phyloP scores from a whole-genome alignment of 2,329 filamentous ascomycete genomes.

The Colletotrichum kahawae region DNA sequence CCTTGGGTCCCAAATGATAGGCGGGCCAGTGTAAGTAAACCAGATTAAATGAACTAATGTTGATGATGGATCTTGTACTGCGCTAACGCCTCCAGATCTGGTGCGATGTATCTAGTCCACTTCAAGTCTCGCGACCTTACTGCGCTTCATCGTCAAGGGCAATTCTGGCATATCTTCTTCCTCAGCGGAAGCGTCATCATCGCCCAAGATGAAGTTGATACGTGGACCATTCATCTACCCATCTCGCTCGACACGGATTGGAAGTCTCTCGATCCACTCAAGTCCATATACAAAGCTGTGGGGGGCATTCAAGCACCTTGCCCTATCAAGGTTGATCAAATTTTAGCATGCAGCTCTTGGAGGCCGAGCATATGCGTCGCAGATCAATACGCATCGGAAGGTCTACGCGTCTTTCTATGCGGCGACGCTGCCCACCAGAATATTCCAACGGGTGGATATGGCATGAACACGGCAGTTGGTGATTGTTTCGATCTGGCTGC shows the following conservation, averaged over 20 bases:
- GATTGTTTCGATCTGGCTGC: constrained; percentile 34
- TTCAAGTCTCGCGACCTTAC: not conserved
- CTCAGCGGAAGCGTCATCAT: not conserved
- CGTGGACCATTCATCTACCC: not conserved
- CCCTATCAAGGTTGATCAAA: constrained; percentile 25
- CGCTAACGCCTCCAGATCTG: not conserved
- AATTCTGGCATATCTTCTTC: constrained; percentile 1
- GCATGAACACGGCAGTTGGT: constrained; percentile 39
- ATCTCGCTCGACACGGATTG: not conserved
- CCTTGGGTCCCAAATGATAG: not conserved
- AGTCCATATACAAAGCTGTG: not conserved
- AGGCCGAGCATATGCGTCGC: constrained; percentile 27
- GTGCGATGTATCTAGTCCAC: not conserved
- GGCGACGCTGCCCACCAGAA: constrained; percentile 40
- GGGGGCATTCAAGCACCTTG: not conserved
- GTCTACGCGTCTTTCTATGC: constrained; percentile 37
- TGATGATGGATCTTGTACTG: not conserved
- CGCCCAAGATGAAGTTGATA: not conserved
- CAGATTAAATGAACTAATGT: not conserved
- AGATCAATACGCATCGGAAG: constrained; percentile 28
- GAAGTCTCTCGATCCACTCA: not conserved
- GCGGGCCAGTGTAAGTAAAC: not conserved
- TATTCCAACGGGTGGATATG: constrained; percentile 36
- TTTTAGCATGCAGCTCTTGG: constrained; percentile 26
- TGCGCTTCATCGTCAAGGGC: not conserved